Evolutionary conservation across 2,329 filamentous ascomycete species (phyloP), one percentile per base, ranked within the genome.

Genomic region (Rosellinia necatrix): DNA sequence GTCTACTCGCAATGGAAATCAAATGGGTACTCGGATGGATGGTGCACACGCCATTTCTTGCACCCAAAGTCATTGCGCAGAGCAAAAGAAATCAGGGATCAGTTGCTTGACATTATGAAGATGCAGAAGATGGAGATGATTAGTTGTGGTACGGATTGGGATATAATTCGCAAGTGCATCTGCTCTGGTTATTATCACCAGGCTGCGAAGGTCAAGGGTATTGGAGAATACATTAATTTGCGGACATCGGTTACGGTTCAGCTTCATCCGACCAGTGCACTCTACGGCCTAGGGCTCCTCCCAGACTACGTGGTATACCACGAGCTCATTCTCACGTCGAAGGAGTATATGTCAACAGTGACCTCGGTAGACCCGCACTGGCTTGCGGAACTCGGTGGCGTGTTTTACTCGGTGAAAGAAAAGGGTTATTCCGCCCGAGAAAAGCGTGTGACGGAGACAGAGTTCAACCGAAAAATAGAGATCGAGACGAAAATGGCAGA

Each of bases 171-270:
- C 60, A 93, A 94, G 73, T 97, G 93, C 72, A 96, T 99, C 70
- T 99, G 96, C 78, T 92, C 90, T 0, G 94, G 94, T 10, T 99
- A 96, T 78, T 99, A 97, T 75, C 93, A 97, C 70, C 94, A 99
- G 76, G 94, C 94, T 5, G 94, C 94, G 25, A 92, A 92, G 68
- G 92, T 96, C 61, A 96, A 96, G 75, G 96, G 94, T 2, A 91
- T 97, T 13, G 94, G 94, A 65, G 96, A 99, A 75, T 99, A 97
- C 76, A 88, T 96, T 75, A 99, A 99, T 72, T 81, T 99, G 30
- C 88, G 94, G 19, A 99, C 94, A 0, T 94, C 90, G 68, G 92
- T 99, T 3, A 92, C 90, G 1, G 91, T 99, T 51, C 92, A 96
- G 71, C 81, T 99, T 25, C 96, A 99, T 71, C 94, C 94, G 1